Evolutionary conservation across 345 rosid species (phyloP).

Genomic region (Combretum micranthum): DNA sequence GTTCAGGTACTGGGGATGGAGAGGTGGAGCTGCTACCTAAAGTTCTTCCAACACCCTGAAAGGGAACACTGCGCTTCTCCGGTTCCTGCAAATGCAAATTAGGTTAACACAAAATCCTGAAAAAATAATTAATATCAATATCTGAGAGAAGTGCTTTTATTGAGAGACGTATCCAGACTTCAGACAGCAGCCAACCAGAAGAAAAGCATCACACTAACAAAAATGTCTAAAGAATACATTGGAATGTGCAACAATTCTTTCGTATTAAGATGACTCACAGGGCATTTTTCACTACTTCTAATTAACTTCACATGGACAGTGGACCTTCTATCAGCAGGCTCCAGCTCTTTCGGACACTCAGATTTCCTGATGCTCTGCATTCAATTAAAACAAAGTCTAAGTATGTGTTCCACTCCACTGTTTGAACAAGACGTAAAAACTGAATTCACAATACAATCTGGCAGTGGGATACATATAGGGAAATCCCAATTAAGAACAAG

Average conservation of each 20-base stretch:
- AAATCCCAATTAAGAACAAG: too few species aligned
- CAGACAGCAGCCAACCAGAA: too few species aligned
- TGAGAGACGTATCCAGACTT: too few species aligned
- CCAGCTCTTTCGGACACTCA: conserved; percentile 96
- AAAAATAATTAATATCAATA: too few species aligned
- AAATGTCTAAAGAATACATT: neutral
- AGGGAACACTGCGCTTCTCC: conserved; percentile 57
- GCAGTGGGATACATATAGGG: too few species aligned
- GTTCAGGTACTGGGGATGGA: conserved; percentile 20
- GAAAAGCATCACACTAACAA: too few species aligned
- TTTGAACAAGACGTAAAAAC: neutral
- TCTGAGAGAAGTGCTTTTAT: too few species aligned
- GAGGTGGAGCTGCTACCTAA: conserved; percentile 58
- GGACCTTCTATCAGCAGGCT: conserved; percentile 79
- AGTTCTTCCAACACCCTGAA: conserved; percentile 92
- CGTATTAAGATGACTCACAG: conserved; percentile 40
- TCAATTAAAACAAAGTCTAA: neutral
- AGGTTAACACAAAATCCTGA: too few species aligned
- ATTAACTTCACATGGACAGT: conserved; percentile 80
- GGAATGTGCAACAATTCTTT: neutral
- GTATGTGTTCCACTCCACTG: neutral
- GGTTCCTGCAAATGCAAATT: conserved; percentile 41
- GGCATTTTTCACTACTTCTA: conserved; percentile 62
- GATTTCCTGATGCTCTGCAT: conserved; percentile 85
- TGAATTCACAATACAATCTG: neutral